Evolutionary conservation across 2,329 filamentous ascomycete species (phyloP), one percentile per base, ranked within the genome.

Genomic region (Aurifilum marmelostoma): DNA sequence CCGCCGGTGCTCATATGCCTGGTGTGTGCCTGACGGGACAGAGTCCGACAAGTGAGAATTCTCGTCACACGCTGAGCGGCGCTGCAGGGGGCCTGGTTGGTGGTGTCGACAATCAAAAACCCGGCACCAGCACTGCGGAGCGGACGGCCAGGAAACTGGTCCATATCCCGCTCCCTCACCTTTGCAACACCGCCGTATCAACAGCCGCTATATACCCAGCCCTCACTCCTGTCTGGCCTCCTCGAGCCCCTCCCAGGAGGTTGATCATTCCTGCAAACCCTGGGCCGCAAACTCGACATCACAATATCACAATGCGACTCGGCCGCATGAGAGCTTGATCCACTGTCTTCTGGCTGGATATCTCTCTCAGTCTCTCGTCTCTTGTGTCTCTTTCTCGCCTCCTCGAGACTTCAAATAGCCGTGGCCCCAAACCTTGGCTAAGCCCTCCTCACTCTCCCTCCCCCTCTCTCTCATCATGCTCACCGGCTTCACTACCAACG

Each of bases 161-260:
- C 77, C 81, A 82, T n/a, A n/a, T 75, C 75, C 76, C 76, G 79
- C 41, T 78, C 80, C 73, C 72, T 71, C 67, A 69, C 68, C 66
- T 68, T 39, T 70, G 72, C 70, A 65, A 67, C 73, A 63, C 71
- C 71, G 71, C 72, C 60, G 76, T 77, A 79, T 85, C 83, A 85
- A 78, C 82, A 84, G 80, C 82, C 83, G 83, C 84, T 86, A 87
- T 86, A 86, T 87, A 87, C 85, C 81, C 80, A 74, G 74, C 73
- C 72, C 60, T 70, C 66, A 71, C 73, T 75, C 71, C 8, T 71
- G 71, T 71, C 69, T 65, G 66, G 24, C n/a, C 47, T 52, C 59
- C 50, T 69, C 47, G 39, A 34, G 37, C 50, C 54, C 24, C 41
- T 34, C 37, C 29, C 60, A 50, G 27, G 59, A 65, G 71, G 71